Percentiles rank a stretch among this genome's conserved stretches.
Conservation (phyloP, 345 rosid genomes). For the Atalantia buxifolia region DNA sequence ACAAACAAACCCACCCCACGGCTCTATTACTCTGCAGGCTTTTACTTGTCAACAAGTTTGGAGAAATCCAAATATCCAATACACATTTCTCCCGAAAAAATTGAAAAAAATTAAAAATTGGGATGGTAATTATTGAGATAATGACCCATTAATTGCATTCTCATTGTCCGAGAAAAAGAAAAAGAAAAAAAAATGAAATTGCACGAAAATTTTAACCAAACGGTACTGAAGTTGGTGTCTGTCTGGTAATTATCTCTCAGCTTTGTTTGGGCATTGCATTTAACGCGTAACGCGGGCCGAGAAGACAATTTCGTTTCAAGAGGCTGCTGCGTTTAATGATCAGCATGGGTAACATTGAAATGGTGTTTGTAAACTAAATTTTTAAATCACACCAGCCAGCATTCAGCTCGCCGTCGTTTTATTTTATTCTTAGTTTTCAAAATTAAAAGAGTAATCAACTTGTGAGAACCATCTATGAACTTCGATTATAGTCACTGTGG, state of each 20-base stretch:
- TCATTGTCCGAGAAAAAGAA: conserved; percentile 28
- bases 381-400: too few relatives aligned
- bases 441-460: too few relatives aligned
- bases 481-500: too few relatives aligned
- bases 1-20: conserved; percentile 5
- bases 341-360: background rate
- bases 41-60: conserved; percentile 20
- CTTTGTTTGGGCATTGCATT: conserved; percentile 4
- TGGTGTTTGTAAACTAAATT: too few relatives aligned
- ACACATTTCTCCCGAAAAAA: background rate
- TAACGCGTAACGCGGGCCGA: background rate
- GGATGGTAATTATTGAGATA: conserved; percentile 25
- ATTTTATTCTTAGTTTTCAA: too few relatives aligned
- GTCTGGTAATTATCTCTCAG: background rate
- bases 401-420: too few relatives aligned
- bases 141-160: conserved; percentile 13
- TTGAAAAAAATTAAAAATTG: background rate
- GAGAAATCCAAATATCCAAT: conserved; percentile 14
- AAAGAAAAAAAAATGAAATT: conserved; percentile 6
- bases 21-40: conserved; percentile 27
- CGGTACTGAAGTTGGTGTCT: conserved; percentile 12
- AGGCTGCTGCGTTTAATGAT: background rate
- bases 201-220: conserved; percentile 4
- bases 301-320: background rate
- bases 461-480: too few relatives aligned